Base-by-base conservation (phyloP, 345 rosid species). In the Bruguiera parviflora region DNA sequence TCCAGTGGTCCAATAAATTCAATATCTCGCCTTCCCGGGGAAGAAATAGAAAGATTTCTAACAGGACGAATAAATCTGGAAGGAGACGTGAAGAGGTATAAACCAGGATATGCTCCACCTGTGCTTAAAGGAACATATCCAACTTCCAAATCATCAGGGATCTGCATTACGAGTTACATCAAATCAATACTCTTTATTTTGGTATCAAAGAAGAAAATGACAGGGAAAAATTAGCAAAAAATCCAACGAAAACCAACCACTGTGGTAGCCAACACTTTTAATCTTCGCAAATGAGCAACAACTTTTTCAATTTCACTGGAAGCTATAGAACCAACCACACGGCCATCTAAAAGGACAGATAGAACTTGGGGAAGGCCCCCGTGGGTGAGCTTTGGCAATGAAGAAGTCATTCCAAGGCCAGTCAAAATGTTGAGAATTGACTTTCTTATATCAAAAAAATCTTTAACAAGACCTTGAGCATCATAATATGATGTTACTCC, bases 1-100 rank as follows among this genome's bases (percentile, higher is more conserved):
- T 95, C 99, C 78, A 95, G 92, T 53, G 99, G 97, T 67, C 99
- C 97, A 77, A 95, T 86, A 73, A 87, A 77, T 81, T 92, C 99
- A 69, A 87, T 77, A 71, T 83, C 77, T 53, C 72, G 76, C 67
- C 73, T 69, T 60, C 74, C 84, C 49, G 72, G 80, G 6, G 80
- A 73, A 32, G 86, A 70, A 52, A 81, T 58, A 61, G 89, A 81
- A 66, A 83, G 84, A 80, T 89, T 89, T 79, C 71, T 87, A 25
- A 95, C 96, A 22, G 99, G 97, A 59, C 99, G 89, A 52, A 86
- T 71, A 82, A 95, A 92, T 86, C 97, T 84, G 66, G 96, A 76
- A 24, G 99, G 97, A 83, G 89, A 81, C 64, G 97, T 89, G 73
- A 85, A 88, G 60, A 95, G 78, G 74, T 80, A 95, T 66, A 95